A percentile compares a stretch with the other conserved stretches of the same genome.
Evolutionary conservation across 768 basidiomycete genomes (phyloP).

Genomic region (Pleurotus salmoneostramineus): DNA sequence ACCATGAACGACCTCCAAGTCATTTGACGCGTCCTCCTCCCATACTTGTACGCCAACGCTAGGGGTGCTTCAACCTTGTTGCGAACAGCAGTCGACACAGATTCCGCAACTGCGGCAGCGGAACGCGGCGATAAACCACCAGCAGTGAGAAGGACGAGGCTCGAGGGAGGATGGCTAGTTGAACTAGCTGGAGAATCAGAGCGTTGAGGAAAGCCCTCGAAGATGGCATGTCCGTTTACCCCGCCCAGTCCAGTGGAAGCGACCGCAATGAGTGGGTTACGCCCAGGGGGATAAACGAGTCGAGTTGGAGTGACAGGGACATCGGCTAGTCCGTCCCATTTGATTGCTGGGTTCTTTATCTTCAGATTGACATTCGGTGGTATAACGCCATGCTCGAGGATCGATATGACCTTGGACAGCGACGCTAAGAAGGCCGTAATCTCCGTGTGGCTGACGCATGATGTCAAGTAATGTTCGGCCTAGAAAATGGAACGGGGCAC

Average conservation of each 20-base stretch:
- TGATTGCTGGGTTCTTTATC: constrained; percentile 30
- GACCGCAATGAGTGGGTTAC: constrained; percentile 28
- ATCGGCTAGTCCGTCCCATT: constrained; percentile 34
- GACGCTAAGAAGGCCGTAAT: constrained; percentile 41
- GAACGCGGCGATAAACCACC: constrained; percentile 34
- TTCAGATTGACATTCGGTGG: constrained; percentile 38
- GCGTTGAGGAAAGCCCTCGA: constrained; percentile 19
- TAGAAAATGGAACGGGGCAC: background rate
- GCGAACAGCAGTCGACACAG: background rate
- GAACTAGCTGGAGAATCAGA: background rate
- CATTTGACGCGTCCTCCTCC: constrained; percentile 26
- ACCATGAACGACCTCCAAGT: constrained; percentile 26
- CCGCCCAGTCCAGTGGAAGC: constrained; percentile 42
- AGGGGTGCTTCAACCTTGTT: background rate
- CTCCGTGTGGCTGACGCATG: constrained; percentile 31
- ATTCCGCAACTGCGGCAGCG: constrained; percentile 12
- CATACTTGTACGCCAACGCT: constrained; percentile 13
- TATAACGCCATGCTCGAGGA: constrained; percentile 28
- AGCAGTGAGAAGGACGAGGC: constrained; percentile 25
- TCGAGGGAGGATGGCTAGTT: background rate
- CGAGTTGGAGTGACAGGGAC: constrained; percentile 26
- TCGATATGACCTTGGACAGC: constrained; percentile 36
- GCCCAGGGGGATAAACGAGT: constrained; percentile 18
- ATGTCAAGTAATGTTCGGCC: too few relatives aligned
- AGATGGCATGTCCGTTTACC: constrained; percentile 35